Evolutionary conservation across 352 stramenopile species (phyloP), one percentile per base, ranked within the genome.

Genomic region (Pythium sp.): DNA sequence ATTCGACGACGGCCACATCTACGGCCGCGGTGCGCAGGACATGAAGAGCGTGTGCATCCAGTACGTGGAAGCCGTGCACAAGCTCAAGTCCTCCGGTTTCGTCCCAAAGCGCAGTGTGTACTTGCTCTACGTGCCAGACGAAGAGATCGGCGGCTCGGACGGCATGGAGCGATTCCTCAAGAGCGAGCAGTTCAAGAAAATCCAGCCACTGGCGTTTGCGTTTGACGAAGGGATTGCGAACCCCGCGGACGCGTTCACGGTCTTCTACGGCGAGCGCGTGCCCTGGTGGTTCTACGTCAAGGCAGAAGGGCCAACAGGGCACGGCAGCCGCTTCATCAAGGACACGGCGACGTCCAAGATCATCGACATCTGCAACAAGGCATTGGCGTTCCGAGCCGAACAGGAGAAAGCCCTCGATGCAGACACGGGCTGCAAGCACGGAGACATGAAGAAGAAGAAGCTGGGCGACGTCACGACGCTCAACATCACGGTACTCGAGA

Each of bases 41-140:
- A 98, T 98, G 95, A 98, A 98, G 74, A 97, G 92, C 75, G 95
- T 99, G 7, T 97, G 90, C 68, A 89, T 98, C 55, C 97, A 99
- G 76, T 99, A 99, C 74, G 83, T 97, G 7, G 90, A 98, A 64
- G 93, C 95, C 0, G 77, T 99, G 14, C 71, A 84, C 11, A 70
- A 80, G 1, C 73, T 98, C 20, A 89, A 85, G 18, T 30, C 79
- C 2, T 62, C 76, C 3, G 80, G 79, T 1, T 97, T 95, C 69
- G 73, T 73, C 36, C 94, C 95, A 12, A 84, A 89, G 63, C 89
- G 97, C 49, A 94, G 89, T 28, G 84, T 99, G 43, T 86, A 98
- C 75, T 75, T 99, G 57, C 93, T 94, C 28, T 98, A 97, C 75
- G 92, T 97, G 2, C 93, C 94, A 0, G 94, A 98, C 72, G 95